These are phyloP conservation scores for Phytopythium ostracodes DNA, from an alignment of 352 stramenopile genomes.

Conservation along the genomic window DNA sequence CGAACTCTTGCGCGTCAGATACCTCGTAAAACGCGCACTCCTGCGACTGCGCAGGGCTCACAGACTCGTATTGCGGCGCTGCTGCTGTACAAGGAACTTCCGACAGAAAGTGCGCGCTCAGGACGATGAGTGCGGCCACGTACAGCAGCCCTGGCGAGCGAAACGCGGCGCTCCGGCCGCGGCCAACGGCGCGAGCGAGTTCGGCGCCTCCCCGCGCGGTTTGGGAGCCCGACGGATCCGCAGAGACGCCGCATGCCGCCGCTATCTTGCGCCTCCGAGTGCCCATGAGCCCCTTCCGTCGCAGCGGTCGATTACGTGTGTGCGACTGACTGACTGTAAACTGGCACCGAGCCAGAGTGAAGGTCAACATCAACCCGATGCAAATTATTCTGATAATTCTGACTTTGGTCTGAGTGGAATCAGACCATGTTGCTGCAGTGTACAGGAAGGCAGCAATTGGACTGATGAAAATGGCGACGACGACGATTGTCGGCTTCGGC, in stretches of 20 bases:
- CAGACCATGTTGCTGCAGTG: not conserved
- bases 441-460: no score
- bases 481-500: constrained; percentile 87
- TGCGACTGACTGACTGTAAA: not conserved
- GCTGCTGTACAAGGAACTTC: constrained; percentile 3
- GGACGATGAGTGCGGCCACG: not conserved
- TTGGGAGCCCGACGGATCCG: not conserved
- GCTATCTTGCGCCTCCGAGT: constrained; percentile 1
- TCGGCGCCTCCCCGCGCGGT: not conserved
- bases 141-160: not conserved
- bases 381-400: not conserved
- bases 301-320: not conserved
- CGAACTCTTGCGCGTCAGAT: constrained; percentile 27
- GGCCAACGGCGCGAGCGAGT: no score
- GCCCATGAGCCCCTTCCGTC: not conserved
- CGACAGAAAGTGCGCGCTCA: constrained; percentile 4
- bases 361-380: constrained; percentile 8
- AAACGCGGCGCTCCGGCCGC: not conserved
- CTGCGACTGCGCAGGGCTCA: constrained; percentile 4
- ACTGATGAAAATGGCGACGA: constrained; percentile 41
- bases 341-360: no score
- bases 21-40: constrained; percentile 34
- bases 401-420: not conserved
- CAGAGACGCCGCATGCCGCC: constrained; percentile 3
- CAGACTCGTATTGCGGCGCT: not conserved